Evolutionary conservation across 495 filamentous ascomycete species (phyloP).

Genomic region (Rhypophila decipiens): DNA sequence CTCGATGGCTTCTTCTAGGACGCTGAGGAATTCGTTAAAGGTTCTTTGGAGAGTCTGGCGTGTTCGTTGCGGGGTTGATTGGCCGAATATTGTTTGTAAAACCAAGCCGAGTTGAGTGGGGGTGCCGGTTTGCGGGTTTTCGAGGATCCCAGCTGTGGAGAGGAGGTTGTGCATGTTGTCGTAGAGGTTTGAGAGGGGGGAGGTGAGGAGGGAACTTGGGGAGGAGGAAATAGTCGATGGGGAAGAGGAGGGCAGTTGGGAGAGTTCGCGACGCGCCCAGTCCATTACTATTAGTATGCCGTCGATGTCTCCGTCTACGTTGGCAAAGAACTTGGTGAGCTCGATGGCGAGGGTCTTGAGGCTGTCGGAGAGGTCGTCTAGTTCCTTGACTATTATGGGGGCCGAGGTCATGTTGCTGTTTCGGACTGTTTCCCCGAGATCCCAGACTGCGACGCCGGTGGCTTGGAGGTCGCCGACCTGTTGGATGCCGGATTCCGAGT

Average conservation of each 20-base stretch:
- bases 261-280: constrained; percentile 81
- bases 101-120: constrained; percentile 62
- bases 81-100: constrained; percentile 68
- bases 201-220: constrained; percentile 48
- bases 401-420: constrained; percentile 85
- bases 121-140: constrained; percentile 48
- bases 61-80: constrained; percentile 71
- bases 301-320: constrained; percentile 87
- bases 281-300: constrained; percentile 90
- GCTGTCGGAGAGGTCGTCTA: constrained; percentile 76
- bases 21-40: constrained; percentile 79
- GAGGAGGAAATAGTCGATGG: too few species aligned
- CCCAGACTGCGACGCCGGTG: constrained; percentile 85
- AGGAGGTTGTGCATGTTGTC: constrained; percentile 77
- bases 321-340: constrained; percentile 81
- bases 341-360: constrained; percentile 76
- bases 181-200: constrained; percentile 57
- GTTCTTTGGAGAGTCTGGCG: constrained; percentile 72
- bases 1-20: constrained; percentile 82
- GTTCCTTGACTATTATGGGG: constrained; percentile 73
- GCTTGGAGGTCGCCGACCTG: constrained; percentile 83
- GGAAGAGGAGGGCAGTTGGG: constrained; percentile 37
- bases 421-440: constrained; percentile 80
- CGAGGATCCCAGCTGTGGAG: constrained; percentile 61
- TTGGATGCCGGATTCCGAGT: constrained; percentile 78